phyloP scores from a whole-genome alignment of 2,329 filamentous ascomycete species.

The Pezicula carpinea region DNA sequence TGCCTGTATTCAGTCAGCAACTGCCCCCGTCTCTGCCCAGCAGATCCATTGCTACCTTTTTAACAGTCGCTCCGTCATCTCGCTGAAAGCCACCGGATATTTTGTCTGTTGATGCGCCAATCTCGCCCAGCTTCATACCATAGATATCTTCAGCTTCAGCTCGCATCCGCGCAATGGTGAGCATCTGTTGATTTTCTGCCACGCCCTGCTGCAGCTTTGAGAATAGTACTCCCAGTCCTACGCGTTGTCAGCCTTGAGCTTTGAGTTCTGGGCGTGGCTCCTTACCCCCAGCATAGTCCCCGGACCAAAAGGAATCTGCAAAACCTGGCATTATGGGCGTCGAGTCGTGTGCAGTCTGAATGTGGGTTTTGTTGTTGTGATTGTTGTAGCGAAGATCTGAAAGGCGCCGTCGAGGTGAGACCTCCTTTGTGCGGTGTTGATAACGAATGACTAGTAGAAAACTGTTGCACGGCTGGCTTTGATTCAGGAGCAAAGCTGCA shows the following conservation, averaged over 20 bases:
- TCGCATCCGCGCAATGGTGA: constrained; percentile 88
- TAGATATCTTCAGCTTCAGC: constrained; percentile 94
- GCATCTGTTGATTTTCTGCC: constrained; percentile 88
- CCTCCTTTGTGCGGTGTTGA: neutral
- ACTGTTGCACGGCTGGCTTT: neutral
- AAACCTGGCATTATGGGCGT: constrained; percentile 73
- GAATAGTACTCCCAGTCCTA: constrained; percentile 87
- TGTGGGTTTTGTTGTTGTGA: neutral
- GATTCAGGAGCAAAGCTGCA: neutral
- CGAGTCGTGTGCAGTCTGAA: neutral
- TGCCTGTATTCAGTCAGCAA: constrained; percentile 51
- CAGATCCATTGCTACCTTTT: constrained; percentile 80
- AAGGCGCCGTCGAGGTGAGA: neutral
- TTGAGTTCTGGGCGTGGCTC: constrained; percentile 6
- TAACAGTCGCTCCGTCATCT: constrained; percentile 92
- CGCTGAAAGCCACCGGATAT: constrained; percentile 77
- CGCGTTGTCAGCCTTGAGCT: neutral
- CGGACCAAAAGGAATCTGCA: constrained; percentile 95
- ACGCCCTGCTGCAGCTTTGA: constrained; percentile 95
- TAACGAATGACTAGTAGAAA: neutral
- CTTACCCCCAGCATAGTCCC: constrained; percentile 90
- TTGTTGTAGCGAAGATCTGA: neutral
- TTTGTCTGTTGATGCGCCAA: constrained; percentile 76
- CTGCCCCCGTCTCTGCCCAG: constrained; percentile 1
- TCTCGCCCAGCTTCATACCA: constrained; percentile 73